Base-by-base conservation (phyloP, 495 filamentous ascomycete genomes). In the Arthonia radiata region DNA sequence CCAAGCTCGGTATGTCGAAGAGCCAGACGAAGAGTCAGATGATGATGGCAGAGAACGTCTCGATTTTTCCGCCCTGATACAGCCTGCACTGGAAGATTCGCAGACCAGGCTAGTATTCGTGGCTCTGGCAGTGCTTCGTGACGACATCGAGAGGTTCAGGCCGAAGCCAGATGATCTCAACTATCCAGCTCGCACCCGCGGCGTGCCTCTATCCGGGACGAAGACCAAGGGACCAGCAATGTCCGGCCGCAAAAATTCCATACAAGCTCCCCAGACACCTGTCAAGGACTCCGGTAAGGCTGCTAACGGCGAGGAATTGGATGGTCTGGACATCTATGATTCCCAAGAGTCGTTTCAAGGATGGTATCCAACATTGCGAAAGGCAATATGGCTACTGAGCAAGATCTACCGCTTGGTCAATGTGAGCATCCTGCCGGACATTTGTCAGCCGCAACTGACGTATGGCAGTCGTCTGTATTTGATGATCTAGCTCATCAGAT, bases 361-460 rank as follows among this genome's bases (percentile, higher is more conserved):
- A 54, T 53, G 52, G 64, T 76, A 57, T 54, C 74, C 75, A 0
- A 74, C 76, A 0, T 50, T 80, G 13, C 63, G 68, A 34, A 72
- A 69, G 37, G 76, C 78, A 0, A 69, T 86, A 12, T 78, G 78
- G 61, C 64, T 90, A 1, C 58, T 90, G 6, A 73, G 68, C 38
- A 57, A 75, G 41, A 83, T 86, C 37, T 82, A 90, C 44, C 72
- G 77, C 40, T 55, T 76, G 42, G 65, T 83, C 15, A 71, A 80
- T 48, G 75, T 74, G 50, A 45, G 63, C 61, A n/a, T n/a, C n/a
- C n/a, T n/a, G n/a, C n/a, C 14, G 29, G 17, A 27, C 21, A 31
- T 26, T 25, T 18, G 18, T 22, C 1, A 3, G 8, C n/a, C 15
- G 10, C 10, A 32, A 29, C 12, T 22, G 17, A 25, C n/a, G 17